Evolutionary conservation across 805 yeast species (phyloP).

Genomic region (Metschnikowia bowlesiae): DNA sequence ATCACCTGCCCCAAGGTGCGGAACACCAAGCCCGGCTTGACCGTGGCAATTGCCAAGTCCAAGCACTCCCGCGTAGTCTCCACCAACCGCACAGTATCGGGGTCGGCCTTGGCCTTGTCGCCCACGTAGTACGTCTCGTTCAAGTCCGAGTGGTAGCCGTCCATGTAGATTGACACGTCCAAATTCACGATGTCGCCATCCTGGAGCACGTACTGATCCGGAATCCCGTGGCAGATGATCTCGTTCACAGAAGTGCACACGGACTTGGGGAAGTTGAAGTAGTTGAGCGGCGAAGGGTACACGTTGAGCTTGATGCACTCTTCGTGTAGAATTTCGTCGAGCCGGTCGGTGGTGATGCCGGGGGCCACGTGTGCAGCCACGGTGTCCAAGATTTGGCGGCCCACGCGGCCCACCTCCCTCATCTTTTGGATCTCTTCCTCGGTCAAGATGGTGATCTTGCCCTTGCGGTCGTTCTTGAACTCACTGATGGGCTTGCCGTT

Average conservation of each 20-base stretch:
- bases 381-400: conserved; percentile 83
- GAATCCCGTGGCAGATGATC: conserved; percentile 95
- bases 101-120: conserved; percentile 72
- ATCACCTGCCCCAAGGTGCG: conserved; percentile 83
- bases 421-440: conserved; percentile 71
- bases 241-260: conserved; percentile 94
- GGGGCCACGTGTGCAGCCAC: conserved; percentile 82
- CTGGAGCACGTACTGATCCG: conserved; percentile 78
- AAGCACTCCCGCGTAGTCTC: conserved; percentile 84
- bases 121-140: conserved; percentile 98
- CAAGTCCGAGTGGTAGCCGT: conserved; percentile 90
- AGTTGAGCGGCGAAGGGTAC: conserved; percentile 93
- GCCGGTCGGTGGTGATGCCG: conserved; percentile 89
- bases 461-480: conserved; percentile 63
- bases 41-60: conserved; percentile 74
- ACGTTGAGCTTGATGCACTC: conserved; percentile 86
- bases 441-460: conserved; percentile 57
- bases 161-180: conserved; percentile 79
- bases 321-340: conserved; percentile 80
- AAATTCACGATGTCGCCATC: conserved; percentile 95
- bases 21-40: conserved; percentile 90
- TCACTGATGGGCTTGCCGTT: conserved; percentile 79
- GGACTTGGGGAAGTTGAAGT: conserved; percentile 88
- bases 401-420: conserved; percentile 68
- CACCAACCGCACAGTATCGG: conserved; percentile 80